Base-by-base conservation (phyloP, 2,329 filamentous ascomycete genomes). In the Alternaria incomplexa region DNA sequence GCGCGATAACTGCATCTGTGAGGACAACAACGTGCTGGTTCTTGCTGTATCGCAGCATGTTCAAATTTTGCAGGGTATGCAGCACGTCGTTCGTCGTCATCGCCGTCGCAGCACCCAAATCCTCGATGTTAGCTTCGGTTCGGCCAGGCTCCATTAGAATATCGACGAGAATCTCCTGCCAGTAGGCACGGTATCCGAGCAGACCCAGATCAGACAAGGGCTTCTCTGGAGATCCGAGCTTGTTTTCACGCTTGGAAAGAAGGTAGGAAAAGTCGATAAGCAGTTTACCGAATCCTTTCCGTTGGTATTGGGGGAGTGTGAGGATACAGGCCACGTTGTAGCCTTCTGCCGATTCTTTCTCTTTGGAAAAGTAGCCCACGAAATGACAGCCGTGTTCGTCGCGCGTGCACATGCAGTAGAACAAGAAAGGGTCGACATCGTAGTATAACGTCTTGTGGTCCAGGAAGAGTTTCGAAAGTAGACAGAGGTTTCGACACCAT, bases 301-400 rank as follows among this genome's bases (percentile, higher is more conserved):
- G 89, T 80, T 99, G 96, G 73, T 96, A 98, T 77, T 99, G 96
- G 0, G 96, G 96, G 4, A 99, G 85, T 0, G 96, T 99, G 62
- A 99, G 85, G 78, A 99, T 99, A 87, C 96, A 99, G 5, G 96
- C 96, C 30, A 99, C 91, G 77, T 99, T 99, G 86, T 98, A 99
- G 28, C 92, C 93, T 73, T 99, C 96, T 0, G 93, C 93, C 43
- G 91, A 95, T 80, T 99, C 96, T 72, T 99, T 99, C 80, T 99
- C 96, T 79, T 99, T 99, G 59, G 92, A 97, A 80, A 99, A 99
- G 78, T 97, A 99, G n/a, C 96, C 96, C n/a, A 99, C 92, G 53
- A 99, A 87, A 76, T 98, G 96, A 73, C 91, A 96, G 13, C 96
- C 96, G 72, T 93, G 90, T 53, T 97, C 93, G 67, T 94, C 92